A percentile compares a stretch with the other conserved stretches of the same genome.
phyloP scores from a whole-genome alignment of 2,329 filamentous ascomycete species.

The Fonsecaea monophora region DNA sequence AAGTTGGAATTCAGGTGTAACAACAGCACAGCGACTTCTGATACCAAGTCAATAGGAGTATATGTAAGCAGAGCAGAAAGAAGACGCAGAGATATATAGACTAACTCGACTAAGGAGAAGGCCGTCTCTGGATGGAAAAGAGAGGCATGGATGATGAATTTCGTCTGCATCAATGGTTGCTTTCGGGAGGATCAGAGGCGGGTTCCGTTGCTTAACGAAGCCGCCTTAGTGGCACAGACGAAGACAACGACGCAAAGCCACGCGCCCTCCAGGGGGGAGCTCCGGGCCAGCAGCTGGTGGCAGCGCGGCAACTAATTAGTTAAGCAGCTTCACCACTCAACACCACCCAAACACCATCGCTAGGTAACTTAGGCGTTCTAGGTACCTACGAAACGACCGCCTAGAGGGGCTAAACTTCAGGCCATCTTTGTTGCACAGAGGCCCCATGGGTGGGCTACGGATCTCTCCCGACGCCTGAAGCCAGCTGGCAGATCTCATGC shows the following conservation, averaged over 20 bases:
- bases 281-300: slow-evolving; percentile 3
- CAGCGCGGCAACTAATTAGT: slow-evolving; percentile 21
- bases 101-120: slow-evolving; percentile 20
- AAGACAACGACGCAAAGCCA: slow-evolving; percentile 6
- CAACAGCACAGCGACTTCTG: neutral
- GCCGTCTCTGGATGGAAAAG: slow-evolving; percentile 14
- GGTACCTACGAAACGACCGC: slow-evolving; percentile 17
- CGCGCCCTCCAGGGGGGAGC: slow-evolving; percentile 11
- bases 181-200: slow-evolving; percentile 19
- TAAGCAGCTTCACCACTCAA: slow-evolving; percentile 13
- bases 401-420: slow-evolving; percentile 16
- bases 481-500: slow-evolving; percentile 17
- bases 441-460: slow-evolving; percentile 5
- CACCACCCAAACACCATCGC: neutral
- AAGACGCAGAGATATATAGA: slow-evolving; percentile 11
- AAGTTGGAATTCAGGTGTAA: neutral
- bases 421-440: slow-evolving; percentile 5
- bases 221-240: slow-evolving; percentile 15
- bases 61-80: slow-evolving; percentile 8
- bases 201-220: slow-evolving; percentile 18
- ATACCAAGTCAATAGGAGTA: slow-evolving; percentile 5
- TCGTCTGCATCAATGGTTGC: slow-evolving; percentile 18
- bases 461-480: slow-evolving; percentile 20
- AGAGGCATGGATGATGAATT: slow-evolving; percentile 5
- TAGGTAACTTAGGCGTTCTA: neutral